These are phyloP conservation scores for Metschnikowia cerradonensis DNA, from an alignment of 805 yeast species.

Conservation along the genomic window DNA sequence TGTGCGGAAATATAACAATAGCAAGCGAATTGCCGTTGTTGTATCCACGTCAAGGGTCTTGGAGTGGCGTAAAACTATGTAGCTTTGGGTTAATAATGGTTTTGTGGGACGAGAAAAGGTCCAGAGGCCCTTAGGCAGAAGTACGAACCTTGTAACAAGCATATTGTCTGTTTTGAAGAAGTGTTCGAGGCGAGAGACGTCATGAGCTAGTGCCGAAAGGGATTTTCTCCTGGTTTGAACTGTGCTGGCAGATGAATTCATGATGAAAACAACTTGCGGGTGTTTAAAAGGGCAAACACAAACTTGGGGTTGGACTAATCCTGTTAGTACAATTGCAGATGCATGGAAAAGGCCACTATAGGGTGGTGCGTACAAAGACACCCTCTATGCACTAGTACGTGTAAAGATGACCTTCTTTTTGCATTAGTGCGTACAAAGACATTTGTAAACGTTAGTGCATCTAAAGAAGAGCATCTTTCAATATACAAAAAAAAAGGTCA, in stretches of 20 bases:
- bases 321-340: not conserved
- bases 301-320: not conserved
- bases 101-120: not conserved
- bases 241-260: not conserved
- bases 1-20: slow-evolving; percentile 2
- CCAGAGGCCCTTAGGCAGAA: not conserved
- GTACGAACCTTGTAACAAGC: slow-evolving; percentile 3
- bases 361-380: not conserved
- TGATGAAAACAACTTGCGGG: not conserved
- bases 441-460: not conserved
- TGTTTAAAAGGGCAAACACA: not conserved
- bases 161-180: not conserved
- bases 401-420: too few species aligned
- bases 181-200: slow-evolving; percentile 2
- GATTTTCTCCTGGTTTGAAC: not conserved
- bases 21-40: slow-evolving; percentile 1
- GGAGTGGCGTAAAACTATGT: not conserved
- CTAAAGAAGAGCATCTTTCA: not conserved
- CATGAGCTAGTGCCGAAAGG: not conserved
- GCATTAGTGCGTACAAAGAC: not conserved
- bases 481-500: not conserved
- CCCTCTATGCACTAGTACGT: not conserved
- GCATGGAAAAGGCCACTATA: not conserved
- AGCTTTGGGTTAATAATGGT: not conserved
- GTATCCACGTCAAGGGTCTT: not conserved